These are phyloP conservation scores for Sporothrix schenckii DNA, from an alignment of 2,329 filamentous ascomycete genomes.

Conservation along the genomic window DNA sequence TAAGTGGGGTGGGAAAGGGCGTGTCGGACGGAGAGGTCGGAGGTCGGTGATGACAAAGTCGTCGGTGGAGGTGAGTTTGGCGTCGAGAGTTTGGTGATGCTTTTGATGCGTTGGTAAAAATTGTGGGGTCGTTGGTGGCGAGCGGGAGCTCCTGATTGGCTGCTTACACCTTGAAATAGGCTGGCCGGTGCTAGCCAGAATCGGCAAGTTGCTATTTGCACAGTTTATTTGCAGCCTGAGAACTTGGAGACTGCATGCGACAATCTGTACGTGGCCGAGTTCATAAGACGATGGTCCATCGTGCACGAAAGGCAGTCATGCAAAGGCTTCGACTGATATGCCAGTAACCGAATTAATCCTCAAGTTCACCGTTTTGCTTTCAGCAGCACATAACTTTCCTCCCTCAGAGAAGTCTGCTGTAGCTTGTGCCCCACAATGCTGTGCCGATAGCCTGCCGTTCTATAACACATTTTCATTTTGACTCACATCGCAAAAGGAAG, in stretches of 20 bases:
- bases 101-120: not conserved
- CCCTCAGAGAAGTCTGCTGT: not conserved
- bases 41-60: not conserved
- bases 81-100: conserved; percentile 6
- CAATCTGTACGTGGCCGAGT: not conserved
- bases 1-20: not conserved
- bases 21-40: not conserved
- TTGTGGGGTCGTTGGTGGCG: conserved; percentile 1
- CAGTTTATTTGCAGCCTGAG: not conserved
- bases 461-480: conserved; percentile 2
- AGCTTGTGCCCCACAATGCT: not conserved
- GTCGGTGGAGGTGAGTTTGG: not conserved
- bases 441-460: conserved; percentile 4
- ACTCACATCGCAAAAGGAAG: conserved; percentile 5
- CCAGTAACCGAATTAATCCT: no score
- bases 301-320: not conserved
- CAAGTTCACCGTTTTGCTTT: not conserved
- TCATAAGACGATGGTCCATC: not conserved
- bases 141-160: conserved; percentile 9
- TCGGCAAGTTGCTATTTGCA: not conserved
- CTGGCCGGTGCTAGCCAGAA: not conserved
- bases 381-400: not conserved
- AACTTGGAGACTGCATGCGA: not conserved
- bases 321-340: no score
- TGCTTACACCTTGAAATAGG: not conserved